These are phyloP conservation scores for Rhizopus sp. DNA, from an alignment of 371 early-diverging fungal genomes.

Conservation along the genomic window DNA sequence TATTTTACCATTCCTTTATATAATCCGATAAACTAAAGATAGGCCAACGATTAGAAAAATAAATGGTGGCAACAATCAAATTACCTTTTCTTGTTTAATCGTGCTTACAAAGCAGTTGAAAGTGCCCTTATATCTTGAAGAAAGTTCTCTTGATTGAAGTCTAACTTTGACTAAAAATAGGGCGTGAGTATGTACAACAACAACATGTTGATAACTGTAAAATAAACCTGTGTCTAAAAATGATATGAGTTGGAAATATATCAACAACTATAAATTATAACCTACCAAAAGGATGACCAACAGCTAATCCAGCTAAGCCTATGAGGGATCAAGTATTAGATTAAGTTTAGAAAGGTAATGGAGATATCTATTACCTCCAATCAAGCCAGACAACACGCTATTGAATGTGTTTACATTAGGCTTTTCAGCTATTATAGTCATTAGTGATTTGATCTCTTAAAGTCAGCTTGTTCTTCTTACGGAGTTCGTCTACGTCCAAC, in stretches of 20 bases:
- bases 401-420: conserved; percentile 44
- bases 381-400: conserved; percentile 58
- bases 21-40: conserved; percentile 53
- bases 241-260: conserved; percentile 6
- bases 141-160: conserved; percentile 55
- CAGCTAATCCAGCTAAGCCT: conserved; percentile 66
- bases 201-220: not conserved
- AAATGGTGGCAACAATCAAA: not conserved
- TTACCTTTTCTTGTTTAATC: conserved; percentile 63
- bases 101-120: conserved; percentile 63
- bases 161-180: conserved; percentile 55
- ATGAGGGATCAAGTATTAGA: conserved; percentile 1
- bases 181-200: not conserved
- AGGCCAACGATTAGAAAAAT: not conserved
- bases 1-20: conserved; percentile 68
- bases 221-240: conserved; percentile 39
- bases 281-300: conserved; percentile 71
- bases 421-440: conserved; percentile 31
- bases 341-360: not conserved
- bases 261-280: not conserved
- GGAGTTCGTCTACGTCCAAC: conserved; percentile 47
- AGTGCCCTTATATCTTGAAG: conserved; percentile 60
- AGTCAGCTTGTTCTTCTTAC: conserved; percentile 15
- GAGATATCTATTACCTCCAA: conserved; percentile 47
- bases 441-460: not conserved